Evolutionary conservation across 768 basidiomycete species (phyloP).

Genomic region (Boletus vinaceobasis): DNA sequence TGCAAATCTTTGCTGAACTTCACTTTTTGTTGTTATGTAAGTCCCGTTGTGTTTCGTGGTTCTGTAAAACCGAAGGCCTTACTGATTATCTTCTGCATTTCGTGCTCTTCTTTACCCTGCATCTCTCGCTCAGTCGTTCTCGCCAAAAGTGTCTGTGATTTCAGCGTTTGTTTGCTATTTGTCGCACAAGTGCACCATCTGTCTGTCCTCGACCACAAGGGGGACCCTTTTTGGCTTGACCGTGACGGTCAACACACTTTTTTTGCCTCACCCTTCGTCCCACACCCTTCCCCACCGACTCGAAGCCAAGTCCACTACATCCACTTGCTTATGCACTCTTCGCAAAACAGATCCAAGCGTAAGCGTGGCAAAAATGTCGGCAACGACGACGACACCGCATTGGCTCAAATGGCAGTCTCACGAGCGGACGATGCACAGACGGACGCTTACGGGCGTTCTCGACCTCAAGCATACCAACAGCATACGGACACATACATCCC

Average conservation of each 20-base stretch:
- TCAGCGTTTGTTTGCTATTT: constrained; percentile 33
- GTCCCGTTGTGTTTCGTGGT: constrained; percentile 27
- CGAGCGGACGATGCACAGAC: constrained; percentile 50
- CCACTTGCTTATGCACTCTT: constrained; percentile 35
- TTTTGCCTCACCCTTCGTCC: constrained; percentile 19
- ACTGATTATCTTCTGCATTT: constrained; percentile 21
- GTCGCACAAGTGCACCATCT: constrained; percentile 17
- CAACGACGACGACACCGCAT: constrained; percentile 43
- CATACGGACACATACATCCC: constrained; percentile 46
- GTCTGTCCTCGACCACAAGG: constrained; percentile 22
- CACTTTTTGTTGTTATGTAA: constrained; percentile 34
- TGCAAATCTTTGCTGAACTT: constrained; percentile 25
- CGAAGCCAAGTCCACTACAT: constrained; percentile 17
- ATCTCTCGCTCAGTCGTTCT: constrained; percentile 18
- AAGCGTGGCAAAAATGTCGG: constrained; percentile 51
- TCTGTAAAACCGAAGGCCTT: constrained; percentile 16
- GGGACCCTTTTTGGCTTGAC: constrained; percentile 26
- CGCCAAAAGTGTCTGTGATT: constrained; percentile 26
- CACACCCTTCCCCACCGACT: constrained; percentile 20
- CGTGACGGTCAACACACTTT: constrained; percentile 25
- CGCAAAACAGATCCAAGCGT: constrained; percentile 44
- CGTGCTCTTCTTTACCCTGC: constrained; percentile 19
- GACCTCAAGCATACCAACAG: constrained; percentile 38
- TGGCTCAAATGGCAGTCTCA: constrained; percentile 39
- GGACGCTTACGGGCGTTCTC: constrained; percentile 53